Percentiles rank a stretch among this genome's conserved stretches.
phyloP scores from a whole-genome alignment of 352 stramenopile genomes.

The Pythium apleroticum region DNA sequence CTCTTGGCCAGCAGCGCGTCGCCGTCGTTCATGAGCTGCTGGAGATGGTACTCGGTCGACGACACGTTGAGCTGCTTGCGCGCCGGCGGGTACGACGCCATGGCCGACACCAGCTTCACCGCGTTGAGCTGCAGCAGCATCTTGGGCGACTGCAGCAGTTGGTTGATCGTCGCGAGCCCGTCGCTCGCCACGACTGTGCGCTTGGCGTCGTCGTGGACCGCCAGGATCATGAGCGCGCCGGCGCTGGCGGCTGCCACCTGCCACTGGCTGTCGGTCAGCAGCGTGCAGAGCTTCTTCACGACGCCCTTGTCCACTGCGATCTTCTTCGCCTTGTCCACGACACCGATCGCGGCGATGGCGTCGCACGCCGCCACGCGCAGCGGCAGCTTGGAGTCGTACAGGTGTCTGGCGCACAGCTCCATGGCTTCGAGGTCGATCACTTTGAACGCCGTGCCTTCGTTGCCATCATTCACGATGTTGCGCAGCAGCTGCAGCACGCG shows the following conservation, averaged over 20 bases:
- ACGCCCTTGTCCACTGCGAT: constrained; percentile 50
- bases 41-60: constrained; percentile 52
- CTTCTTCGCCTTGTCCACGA: constrained; percentile 58
- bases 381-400: constrained; percentile 40
- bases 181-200: constrained; percentile 52
- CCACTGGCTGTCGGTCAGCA: constrained; percentile 59
- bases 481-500: constrained; percentile 62
- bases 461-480: constrained; percentile 65
- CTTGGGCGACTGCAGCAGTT: constrained; percentile 62
- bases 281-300: constrained; percentile 53
- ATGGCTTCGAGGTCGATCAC: constrained; percentile 58
- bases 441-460: constrained; percentile 42
- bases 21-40: constrained; percentile 35
- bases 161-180: constrained; percentile 47
- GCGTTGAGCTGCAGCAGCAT: constrained; percentile 62
- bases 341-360: constrained; percentile 50
- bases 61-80: constrained; percentile 46
- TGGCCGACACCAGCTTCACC: constrained; percentile 59
- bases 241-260: constrained; percentile 49
- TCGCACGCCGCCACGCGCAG: constrained; percentile 56
- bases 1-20: constrained; percentile 57
- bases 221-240: constrained; percentile 66
- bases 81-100: constrained; percentile 59
- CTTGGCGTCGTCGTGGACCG: constrained; percentile 70
- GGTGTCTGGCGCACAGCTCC: constrained; percentile 39